Base-by-base conservation (phyloP, 441 rosid species). In the Geranium incanum region DNA sequence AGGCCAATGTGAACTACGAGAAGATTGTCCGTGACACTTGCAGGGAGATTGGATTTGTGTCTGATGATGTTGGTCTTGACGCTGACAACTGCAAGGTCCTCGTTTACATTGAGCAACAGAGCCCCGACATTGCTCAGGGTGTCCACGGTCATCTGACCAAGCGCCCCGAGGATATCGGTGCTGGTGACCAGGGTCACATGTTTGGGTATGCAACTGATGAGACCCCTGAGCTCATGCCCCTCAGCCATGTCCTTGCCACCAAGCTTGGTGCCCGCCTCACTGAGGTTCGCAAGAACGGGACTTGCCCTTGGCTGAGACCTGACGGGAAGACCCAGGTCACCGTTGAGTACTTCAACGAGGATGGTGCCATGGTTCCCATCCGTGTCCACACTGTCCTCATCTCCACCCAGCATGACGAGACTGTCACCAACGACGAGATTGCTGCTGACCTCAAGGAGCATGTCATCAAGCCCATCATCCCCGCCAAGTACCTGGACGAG, bases 221-320 rank as follows among this genome's bases (percentile, higher is more conserved):
- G 55, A 48, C 55, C 55, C 55, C 55, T 0, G 55, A 48, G 55
- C 12, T 48, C n/a, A 48, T 48, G 55, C 55, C 55, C 4, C 8
- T 48, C 4, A 48, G n/a, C 4, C 55, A 48, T 48, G 55, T 48
- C n/a, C 55, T 48, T 1, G 55, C 55, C 4, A 6, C 55, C 15
- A 48, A 48, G 55, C 55, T 48, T 48, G 55, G 55, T 11, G 55
- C 55, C n/a, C 12, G 55, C n/a, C 55, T 48, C 55, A 48, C 55
- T 4, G 55, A 48, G 55, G 55, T 48, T 7, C 12, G 55, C 3
- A 48, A 48, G 55, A 48, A 15, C n/a, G n/a, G n/a, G 15, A 48
- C n/a, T 48, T 48, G 55, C 15, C 16, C 55, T 7, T 48, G 55
- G 55, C 4, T 48, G 15, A 48, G 55, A 15, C 55, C 55, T 3